phyloP scores from a whole-genome alignment of 805 yeast species.

The Teunomyces tritomae region DNA sequence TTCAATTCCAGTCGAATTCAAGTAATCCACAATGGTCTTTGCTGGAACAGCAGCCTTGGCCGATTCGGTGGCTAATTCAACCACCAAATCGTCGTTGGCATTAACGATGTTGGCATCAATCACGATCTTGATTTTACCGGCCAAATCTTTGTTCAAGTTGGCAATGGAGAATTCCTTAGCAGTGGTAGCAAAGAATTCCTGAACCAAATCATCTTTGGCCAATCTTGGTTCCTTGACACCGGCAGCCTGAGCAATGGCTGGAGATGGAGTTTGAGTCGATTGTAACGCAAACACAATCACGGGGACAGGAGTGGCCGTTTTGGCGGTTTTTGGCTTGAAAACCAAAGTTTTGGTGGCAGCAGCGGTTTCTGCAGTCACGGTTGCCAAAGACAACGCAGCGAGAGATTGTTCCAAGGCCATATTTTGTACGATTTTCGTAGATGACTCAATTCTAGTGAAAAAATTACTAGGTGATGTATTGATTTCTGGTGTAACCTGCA shows the following conservation, averaged over 20 bases:
- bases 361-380: constrained; percentile 51
- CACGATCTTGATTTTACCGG: constrained; percentile 58
- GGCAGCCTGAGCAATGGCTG: constrained; percentile 62
- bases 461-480: neutral
- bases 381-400: constrained; percentile 61
- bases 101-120: constrained; percentile 51
- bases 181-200: constrained; percentile 54
- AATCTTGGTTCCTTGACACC: constrained; percentile 81
- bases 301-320: constrained; percentile 75
- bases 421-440: neutral
- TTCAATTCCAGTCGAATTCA: constrained; percentile 50
- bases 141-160: constrained; percentile 40
- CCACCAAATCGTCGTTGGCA: constrained; percentile 32
- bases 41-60: constrained; percentile 53
- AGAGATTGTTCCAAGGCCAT: constrained; percentile 72
- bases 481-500: neutral
- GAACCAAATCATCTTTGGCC: constrained; percentile 78
- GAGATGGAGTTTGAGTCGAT: constrained; percentile 66
- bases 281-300: constrained; percentile 75
- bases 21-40: constrained; percentile 43
- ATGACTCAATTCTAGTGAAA: constrained; percentile 2
- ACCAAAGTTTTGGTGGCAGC: constrained; percentile 69
- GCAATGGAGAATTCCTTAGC: constrained; percentile 66
- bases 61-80: constrained; percentile 50
- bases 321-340: constrained; percentile 89